A percentile compares a stretch with the other conserved stretches of the same genome.
These are phyloP conservation scores for Erythrophleum fordii DNA, from an alignment of 306 rosid species.

Conservation along the genomic window DNA sequence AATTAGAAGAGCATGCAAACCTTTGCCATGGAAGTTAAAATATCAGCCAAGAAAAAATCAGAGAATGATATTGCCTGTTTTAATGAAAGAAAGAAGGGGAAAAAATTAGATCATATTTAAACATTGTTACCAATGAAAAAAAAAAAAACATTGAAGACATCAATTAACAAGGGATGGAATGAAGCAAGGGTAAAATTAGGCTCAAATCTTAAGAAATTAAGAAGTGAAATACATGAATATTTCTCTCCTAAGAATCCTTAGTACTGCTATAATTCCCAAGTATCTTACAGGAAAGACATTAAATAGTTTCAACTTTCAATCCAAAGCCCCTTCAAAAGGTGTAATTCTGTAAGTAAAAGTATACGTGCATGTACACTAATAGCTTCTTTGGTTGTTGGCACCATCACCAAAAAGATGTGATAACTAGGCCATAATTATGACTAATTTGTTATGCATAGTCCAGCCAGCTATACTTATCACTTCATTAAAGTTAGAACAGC, in stretches of 20 bases:
- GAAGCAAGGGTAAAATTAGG: conserved; percentile 10
- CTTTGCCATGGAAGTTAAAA: conserved; percentile 96
- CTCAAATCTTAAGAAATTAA: conserved; percentile 14
- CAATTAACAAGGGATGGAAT: conserved; percentile 19
- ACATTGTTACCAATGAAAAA: conserved; percentile 26
- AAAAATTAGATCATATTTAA: conserved; percentile 40
- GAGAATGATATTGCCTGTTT: conserved; percentile 91
- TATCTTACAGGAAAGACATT: conserved; percentile 35
- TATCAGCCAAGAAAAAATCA: conserved; percentile 97
- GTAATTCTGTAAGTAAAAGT: conserved; percentile 4
- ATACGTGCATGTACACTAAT: conserved; percentile 10
- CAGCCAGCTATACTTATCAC: conserved; percentile 6
- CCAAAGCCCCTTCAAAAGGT: conserved; percentile 31
- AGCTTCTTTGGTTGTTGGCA: conserved; percentile 25
- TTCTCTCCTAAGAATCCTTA: conserved; percentile 26
- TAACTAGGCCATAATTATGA: conserved; percentile 23
- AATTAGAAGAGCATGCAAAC: conserved; percentile 49
- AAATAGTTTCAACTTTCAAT: conserved; percentile 39
- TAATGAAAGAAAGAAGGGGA: conserved; percentile 35
- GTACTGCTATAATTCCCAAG: conserved; percentile 7
- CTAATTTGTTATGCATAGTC: conserved; percentile 16
- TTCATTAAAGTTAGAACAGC: conserved; percentile 21
- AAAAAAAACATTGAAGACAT: conserved; percentile 24
- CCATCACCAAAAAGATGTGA: conserved; percentile 21
- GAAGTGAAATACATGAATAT: conserved; percentile 1